These are phyloP conservation scores for Salix suchowensis DNA, from an alignment of 345 rosid species.

Conservation along the genomic window DNA sequence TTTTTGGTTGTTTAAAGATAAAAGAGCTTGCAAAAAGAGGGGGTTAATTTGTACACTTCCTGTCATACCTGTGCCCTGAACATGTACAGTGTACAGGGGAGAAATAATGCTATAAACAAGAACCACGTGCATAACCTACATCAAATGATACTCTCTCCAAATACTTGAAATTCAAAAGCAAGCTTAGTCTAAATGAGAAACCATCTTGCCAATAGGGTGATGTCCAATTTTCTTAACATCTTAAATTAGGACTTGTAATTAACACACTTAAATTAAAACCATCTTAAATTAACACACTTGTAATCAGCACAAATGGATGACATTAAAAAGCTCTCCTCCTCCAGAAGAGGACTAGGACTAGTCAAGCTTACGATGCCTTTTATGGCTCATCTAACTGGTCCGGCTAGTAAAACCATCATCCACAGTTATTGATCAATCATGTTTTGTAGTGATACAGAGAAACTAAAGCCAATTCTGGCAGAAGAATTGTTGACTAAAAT, in stretches of 20 bases:
- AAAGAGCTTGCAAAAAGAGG: too few species aligned
- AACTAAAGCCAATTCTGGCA: not conserved
- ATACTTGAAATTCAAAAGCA: constrained; percentile 15
- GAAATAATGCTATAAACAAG: not conserved
- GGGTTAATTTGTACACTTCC: too few species aligned
- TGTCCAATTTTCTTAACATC: not conserved
- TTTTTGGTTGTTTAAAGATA: too few species aligned
- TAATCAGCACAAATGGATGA: constrained; percentile 34
- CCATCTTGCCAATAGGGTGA: constrained; percentile 16
- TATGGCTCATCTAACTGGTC: constrained; percentile 74
- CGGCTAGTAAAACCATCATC: constrained; percentile 26
- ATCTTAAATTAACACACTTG: not conserved
- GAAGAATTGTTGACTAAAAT: not conserved
- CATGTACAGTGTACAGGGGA: not conserved
- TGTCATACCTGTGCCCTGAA: not conserved
- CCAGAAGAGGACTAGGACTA: constrained; percentile 39
- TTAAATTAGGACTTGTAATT: not conserved
- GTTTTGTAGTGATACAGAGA: not conserved
- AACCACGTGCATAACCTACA: not conserved
- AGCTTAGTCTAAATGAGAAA: constrained; percentile 8
- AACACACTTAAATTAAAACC: constrained; percentile 8
- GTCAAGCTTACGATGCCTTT: constrained; percentile 15
- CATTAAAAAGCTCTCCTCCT: constrained; percentile 71
- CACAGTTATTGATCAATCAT: not conserved
- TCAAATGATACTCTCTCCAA: constrained; percentile 17